phyloP scores from a whole-genome alignment of 768 basidiomycete genomes.

The Psilocybe cubensis region DNA sequence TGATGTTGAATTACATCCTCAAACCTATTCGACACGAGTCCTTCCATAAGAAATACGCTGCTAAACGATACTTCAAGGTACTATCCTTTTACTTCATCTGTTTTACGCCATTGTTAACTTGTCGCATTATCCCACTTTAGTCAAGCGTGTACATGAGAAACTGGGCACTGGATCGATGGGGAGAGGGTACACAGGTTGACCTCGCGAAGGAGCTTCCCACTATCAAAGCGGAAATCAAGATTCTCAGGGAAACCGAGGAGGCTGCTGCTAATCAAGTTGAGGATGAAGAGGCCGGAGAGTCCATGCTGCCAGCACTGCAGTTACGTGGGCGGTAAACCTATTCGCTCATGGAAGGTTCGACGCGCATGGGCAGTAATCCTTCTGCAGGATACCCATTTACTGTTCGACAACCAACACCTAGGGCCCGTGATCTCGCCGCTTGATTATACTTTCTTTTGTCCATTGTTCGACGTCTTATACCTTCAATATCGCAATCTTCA shows the following conservation, averaged over 20 bases:
- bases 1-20: constrained; percentile 93
- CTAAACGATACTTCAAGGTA: constrained; percentile 89
- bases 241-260: constrained; percentile 38
- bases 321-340: constrained; percentile 12
- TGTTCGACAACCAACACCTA: too few species aligned
- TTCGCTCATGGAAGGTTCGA: neutral
- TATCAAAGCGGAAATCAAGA: constrained; percentile 59
- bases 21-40: constrained; percentile 79
- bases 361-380: neutral
- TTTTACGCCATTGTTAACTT: neutral
- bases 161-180: constrained; percentile 85
- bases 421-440: too few species aligned
- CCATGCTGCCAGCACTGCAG: constrained; percentile 6
- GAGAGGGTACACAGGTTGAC: constrained; percentile 60
- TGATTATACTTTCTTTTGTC: too few species aligned
- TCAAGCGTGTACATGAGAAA: constrained; percentile 82
- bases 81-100: constrained; percentile 1
- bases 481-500: too few species aligned
- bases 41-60: constrained; percentile 94
- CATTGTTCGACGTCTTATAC: too few species aligned
- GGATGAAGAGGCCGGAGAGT: constrained; percentile 16
- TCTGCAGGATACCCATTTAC: too few species aligned
- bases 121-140: constrained; percentile 36
- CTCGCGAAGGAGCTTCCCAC: constrained; percentile 60
- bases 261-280: constrained; percentile 17